A percentile compares a stretch with the other conserved stretches of the same genome.
phyloP scores from a whole-genome alignment of 2,329 filamentous ascomycete species.

The Aspergillus persii region DNA sequence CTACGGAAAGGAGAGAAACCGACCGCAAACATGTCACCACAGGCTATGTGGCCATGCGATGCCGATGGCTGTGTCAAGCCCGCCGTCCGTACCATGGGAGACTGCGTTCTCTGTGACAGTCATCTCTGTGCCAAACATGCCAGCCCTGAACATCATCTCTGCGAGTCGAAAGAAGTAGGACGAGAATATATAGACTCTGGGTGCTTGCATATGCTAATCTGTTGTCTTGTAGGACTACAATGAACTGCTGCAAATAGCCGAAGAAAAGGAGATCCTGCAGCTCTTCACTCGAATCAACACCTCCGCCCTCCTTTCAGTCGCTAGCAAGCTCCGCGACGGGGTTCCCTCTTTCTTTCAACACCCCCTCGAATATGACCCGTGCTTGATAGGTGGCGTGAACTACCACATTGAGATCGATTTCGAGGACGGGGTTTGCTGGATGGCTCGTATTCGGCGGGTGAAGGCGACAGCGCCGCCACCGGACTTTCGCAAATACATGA shows the following conservation, averaged over 20 bases:
- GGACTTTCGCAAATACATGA: constrained; percentile 27
- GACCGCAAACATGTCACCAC: no score
- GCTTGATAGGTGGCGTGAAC: constrained; percentile 48
- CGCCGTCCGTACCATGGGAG: constrained; percentile 24
- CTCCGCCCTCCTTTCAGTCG: constrained; percentile 6
- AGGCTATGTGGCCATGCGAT: constrained; percentile 36
- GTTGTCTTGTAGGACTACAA: background rate
- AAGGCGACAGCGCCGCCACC: constrained; percentile 41
- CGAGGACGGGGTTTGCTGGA: constrained; percentile 44
- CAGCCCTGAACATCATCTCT: constrained; percentile 31
- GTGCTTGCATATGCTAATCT: background rate
- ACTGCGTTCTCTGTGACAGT: constrained; percentile 40
- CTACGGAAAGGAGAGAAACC: no score
- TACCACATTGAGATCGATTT: constrained; percentile 46
- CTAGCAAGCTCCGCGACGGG: constrained; percentile 36
- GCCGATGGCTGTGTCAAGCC: constrained; percentile 29
- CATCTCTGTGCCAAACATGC: constrained; percentile 41
- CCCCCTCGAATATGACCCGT: constrained; percentile 37
- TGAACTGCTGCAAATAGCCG: no score
- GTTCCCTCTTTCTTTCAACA: constrained; percentile 34
- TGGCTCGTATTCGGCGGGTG: constrained; percentile 42
- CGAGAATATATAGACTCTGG: background rate
- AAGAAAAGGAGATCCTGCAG: no score
- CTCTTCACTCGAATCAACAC: no score
- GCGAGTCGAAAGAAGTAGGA: constrained; percentile 37